phyloP scores from a whole-genome alignment of 805 yeast genomes.

The Wickerhamomyces sydowiorum region DNA sequence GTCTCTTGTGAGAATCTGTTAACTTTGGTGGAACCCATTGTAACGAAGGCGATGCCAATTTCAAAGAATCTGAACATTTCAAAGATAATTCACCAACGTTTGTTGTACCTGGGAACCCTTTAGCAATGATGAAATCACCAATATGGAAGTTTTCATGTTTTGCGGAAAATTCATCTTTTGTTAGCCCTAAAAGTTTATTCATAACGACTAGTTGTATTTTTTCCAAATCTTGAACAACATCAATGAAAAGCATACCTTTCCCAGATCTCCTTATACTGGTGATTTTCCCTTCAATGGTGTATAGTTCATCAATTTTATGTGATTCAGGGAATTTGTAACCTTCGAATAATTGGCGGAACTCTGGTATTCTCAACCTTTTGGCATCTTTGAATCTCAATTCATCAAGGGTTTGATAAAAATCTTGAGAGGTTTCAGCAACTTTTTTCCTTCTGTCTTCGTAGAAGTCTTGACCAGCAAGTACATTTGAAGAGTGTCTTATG shows the following conservation, averaged over 20 bases:
- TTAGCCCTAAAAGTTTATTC: slow-evolving; percentile 38
- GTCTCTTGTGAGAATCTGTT: slow-evolving; percentile 47
- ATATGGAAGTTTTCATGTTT: slow-evolving; percentile 39
- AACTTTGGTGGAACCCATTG: slow-evolving; percentile 64
- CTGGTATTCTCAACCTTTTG: slow-evolving; percentile 29
- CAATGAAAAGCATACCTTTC: slow-evolving; percentile 63
- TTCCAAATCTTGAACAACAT: slow-evolving; percentile 52
- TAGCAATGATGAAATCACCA: slow-evolving; percentile 67
- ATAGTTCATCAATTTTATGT: slow-evolving; percentile 18
- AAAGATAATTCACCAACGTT: slow-evolving; percentile 75
- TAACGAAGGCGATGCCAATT: slow-evolving; percentile 61
- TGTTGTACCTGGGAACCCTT: slow-evolving; percentile 72
- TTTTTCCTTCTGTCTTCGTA: slow-evolving; percentile 19
- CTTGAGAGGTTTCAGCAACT: slow-evolving; percentile 7
- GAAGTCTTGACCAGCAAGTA: slow-evolving; percentile 12
- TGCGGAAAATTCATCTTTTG: slow-evolving; percentile 35
- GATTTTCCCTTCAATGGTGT: slow-evolving; percentile 48
- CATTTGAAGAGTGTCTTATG: slow-evolving; percentile 4
- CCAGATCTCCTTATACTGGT: slow-evolving; percentile 57
- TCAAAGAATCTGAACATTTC: slow-evolving; percentile 44
- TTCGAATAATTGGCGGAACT: slow-evolving; percentile 29
- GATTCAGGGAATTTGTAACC: slow-evolving; percentile 17
- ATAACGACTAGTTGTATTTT: slow-evolving; percentile 60
- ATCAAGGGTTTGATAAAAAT: slow-evolving; percentile 21
- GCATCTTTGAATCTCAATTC: slow-evolving; percentile 8